Percentiles rank a stretch among this genome's conserved stretches.
phyloP scores from a whole-genome alignment of 2,329 filamentous ascomycete species.

The Paraconiothyrium brasiliense region DNA sequence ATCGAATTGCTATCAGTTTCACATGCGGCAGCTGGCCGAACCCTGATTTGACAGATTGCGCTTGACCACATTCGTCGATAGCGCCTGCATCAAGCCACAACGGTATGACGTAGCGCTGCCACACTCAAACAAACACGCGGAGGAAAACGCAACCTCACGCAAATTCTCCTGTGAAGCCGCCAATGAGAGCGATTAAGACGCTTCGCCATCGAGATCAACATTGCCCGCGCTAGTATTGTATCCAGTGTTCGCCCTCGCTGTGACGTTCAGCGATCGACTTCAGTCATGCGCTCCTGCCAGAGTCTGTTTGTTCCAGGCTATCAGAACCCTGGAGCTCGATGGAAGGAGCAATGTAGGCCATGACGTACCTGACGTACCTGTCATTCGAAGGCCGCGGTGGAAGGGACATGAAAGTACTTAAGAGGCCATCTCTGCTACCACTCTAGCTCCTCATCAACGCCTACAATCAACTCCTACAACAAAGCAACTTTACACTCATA shows the following conservation, averaged over 20 bases:
- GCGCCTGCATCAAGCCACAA: neutral
- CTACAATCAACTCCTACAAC: conserved; percentile 5
- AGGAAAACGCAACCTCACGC: neutral
- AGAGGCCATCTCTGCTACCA: neutral
- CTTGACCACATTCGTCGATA: conserved; percentile 7
- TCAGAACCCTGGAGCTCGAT: neutral
- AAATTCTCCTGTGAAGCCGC: conserved; percentile 1
- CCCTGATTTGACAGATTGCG: neutral
- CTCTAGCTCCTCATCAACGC: conserved; percentile 4
- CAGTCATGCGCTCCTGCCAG: conserved; percentile 6
- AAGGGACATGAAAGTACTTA: neutral
- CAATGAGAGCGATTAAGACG: neutral
- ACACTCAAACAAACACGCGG: neutral
- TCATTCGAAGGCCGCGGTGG: neutral
- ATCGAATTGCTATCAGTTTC: neutral
- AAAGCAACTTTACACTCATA: conserved; percentile 25
- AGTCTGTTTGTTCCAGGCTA: neutral
- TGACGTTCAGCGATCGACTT: conserved; percentile 3
- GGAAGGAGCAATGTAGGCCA: neutral
- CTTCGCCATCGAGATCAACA: neutral
- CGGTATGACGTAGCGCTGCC: conserved; percentile 10
- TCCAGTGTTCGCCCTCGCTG: neutral
- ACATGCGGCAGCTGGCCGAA: neutral
- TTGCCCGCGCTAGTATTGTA: neutral
- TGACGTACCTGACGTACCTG: conserved; percentile 14